Conservation (phyloP, 1,284 basidiomycete species). For the Cryptococcus jaspeensis region DNA sequence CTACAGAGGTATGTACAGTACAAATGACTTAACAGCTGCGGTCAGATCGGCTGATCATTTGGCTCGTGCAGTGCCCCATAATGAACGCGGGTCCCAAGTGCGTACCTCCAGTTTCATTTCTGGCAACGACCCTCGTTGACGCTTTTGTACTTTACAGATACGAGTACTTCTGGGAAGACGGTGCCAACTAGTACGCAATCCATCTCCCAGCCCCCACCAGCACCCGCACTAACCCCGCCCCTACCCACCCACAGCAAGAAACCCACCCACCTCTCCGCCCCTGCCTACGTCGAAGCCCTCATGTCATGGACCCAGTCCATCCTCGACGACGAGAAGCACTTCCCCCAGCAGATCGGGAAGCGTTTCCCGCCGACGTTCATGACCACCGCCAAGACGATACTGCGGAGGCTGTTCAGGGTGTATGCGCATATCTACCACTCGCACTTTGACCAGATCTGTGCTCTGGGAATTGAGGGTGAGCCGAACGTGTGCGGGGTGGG, state of each 20-base stretch:
- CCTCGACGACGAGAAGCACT: conserved; percentile 87
- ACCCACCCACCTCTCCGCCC: conserved; percentile 89
- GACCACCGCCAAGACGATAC: conserved; percentile 86
- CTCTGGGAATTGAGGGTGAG: conserved; percentile 92
- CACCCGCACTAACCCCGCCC: not conserved
- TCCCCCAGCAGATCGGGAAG: conserved; percentile 93
- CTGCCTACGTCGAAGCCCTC: conserved; percentile 95
- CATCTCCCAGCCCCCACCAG: not conserved
- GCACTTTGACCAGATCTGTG: conserved; percentile 98
- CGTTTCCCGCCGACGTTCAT: conserved; percentile 91
- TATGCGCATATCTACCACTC: conserved; percentile 99
- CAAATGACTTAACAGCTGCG: not conserved
- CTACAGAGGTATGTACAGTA: conserved; percentile 65
- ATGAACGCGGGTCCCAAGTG: conserved; percentile 98
- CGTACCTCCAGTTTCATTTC: conserved; percentile 36
- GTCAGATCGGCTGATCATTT: conserved; percentile 1
- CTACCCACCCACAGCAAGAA: conserved; percentile 58
- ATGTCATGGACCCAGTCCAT: conserved; percentile 98
- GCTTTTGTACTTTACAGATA: conserved; percentile 58
- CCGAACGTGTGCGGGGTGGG: not conserved
- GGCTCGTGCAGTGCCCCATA: conserved; percentile 74
- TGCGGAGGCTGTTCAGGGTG: conserved; percentile 89
- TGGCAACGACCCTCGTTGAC: conserved; percentile 1
- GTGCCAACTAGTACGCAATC: conserved; percentile 39
- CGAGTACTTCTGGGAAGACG: conserved; percentile 99